phyloP scores from a whole-genome alignment of 345 rosid genomes.

The Theobroma cacao region DNA sequence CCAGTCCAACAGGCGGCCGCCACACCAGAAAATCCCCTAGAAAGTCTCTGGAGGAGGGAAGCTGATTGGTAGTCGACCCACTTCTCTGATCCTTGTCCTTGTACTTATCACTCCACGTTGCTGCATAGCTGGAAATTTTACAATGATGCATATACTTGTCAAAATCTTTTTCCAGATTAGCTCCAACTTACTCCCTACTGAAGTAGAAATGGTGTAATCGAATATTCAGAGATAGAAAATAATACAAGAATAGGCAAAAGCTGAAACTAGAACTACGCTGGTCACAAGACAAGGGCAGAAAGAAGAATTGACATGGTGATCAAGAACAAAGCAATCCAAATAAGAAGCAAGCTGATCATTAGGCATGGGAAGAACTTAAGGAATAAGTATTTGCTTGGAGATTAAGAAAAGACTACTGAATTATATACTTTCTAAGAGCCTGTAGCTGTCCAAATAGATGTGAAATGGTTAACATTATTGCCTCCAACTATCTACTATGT shows the following conservation, averaged over 20 bases:
- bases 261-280: neutral
- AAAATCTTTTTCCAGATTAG: constrained; percentile 26
- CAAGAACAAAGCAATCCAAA: neutral
- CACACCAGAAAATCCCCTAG: constrained; percentile 72
- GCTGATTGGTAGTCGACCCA: constrained; percentile 63
- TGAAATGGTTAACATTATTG: neutral
- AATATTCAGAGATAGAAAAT: neutral
- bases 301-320: neutral
- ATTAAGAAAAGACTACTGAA: neutral
- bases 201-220: neutral
- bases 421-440: neutral
- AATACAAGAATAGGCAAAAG: neutral
- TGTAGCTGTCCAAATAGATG: no score
- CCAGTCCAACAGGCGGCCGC: constrained; percentile 69
- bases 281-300: neutral
- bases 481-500: neutral
- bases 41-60: constrained; percentile 61
- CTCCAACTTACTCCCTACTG: neutral
- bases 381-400: neutral
- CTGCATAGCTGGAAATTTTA: constrained; percentile 66
- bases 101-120: constrained; percentile 77
- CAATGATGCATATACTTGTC: constrained; percentile 43
- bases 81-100: constrained; percentile 53
- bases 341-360: neutral
- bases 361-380: neutral